These are phyloP conservation scores for Flaveria linearis DNA, from an alignment of 129 eudicot genomes.

Conservation along the genomic window DNA sequence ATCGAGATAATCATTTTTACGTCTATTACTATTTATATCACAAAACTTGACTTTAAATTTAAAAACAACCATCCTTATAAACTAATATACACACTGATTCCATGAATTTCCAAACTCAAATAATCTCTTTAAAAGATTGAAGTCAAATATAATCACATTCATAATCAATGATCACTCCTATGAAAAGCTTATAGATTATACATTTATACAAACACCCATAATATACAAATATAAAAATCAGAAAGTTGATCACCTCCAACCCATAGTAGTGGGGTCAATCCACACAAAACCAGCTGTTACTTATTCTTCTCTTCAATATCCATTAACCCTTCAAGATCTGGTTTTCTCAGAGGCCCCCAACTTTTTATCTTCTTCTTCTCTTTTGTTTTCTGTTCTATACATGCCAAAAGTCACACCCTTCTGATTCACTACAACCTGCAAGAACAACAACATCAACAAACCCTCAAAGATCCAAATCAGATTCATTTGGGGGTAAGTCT, in stretches of 20 bases:
- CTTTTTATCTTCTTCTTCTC: slow-evolving; percentile 26
- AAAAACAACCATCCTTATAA: not conserved
- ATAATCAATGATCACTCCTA: slow-evolving; percentile 24
- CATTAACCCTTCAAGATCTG: slow-evolving; percentile 53
- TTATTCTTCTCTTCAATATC: slow-evolving; percentile 31
- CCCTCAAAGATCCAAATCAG: slow-evolving; percentile 46
- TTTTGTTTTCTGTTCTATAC: slow-evolving; percentile 11
- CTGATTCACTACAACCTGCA: slow-evolving; percentile 14
- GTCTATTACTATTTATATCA: not conserved
- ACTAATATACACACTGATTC: not conserved
- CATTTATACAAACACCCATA: not conserved
- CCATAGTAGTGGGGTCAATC: slow-evolving; percentile 40
- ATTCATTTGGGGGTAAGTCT: slow-evolving; percentile 46
- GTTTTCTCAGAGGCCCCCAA: slow-evolving; percentile 37
- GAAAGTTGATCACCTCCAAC: slow-evolving; percentile 40
- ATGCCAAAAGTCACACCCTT: slow-evolving; percentile 3
- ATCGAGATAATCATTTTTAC: no score
- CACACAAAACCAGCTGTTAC: slow-evolving; percentile 57
- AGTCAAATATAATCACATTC: slow-evolving; percentile 26
- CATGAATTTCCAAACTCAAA: slow-evolving; percentile 1
- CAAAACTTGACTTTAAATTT: not conserved
- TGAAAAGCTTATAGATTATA: slow-evolving; percentile 10
- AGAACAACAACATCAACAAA: not conserved
- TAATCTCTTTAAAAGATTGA: not conserved
- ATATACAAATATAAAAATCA: not conserved